Percentiles rank a stretch among this genome's conserved stretches.
phyloP scores from a whole-genome alignment of 83 land plant species.

The Picea abies region DNA sequence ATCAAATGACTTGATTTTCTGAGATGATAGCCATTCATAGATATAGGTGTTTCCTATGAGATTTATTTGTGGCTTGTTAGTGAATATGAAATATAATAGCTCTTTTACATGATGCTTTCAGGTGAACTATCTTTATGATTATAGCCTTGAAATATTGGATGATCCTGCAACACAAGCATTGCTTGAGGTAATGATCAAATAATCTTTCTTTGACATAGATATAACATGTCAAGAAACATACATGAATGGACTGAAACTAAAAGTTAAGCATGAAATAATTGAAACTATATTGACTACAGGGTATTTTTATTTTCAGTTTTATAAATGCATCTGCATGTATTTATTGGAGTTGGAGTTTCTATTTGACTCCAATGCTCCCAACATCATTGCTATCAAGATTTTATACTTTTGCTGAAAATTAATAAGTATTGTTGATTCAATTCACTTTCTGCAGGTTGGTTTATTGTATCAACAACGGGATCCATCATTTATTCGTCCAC shows the following conservation, averaged over 20 bases:
- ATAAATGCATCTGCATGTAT: not conserved
- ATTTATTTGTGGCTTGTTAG: not conserved
- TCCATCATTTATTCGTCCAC: slow-evolving; percentile 71
- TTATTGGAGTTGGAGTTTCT: not conserved
- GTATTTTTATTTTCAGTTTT: not conserved
- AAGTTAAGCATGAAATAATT: not conserved
- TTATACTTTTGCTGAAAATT: not conserved
- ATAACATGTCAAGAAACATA: not conserved
- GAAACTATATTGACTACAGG: slow-evolving; percentile 1
- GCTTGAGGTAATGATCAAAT: slow-evolving; percentile 48
- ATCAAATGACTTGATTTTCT: slow-evolving; percentile 1
- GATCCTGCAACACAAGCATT: slow-evolving; percentile 71
- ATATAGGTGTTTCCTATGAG: not conserved
- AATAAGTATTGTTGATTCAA: not conserved
- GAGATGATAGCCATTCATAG: not conserved
- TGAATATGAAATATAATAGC: not conserved
- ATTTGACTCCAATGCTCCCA: no score
- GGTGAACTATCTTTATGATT: slow-evolving; percentile 73
- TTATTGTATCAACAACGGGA: slow-evolving; percentile 79
- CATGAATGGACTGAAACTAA: not conserved
- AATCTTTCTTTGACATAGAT: not conserved
- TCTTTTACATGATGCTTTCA: slow-evolving; percentile 20
- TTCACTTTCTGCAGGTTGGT: slow-evolving; percentile 61
- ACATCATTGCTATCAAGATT: not conserved
- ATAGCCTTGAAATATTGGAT: slow-evolving; percentile 73